Evolutionary conservation across 345 rosid species (phyloP), one percentile per base, ranked within the genome.

Genomic region (Gossypium herbaceum): DNA sequence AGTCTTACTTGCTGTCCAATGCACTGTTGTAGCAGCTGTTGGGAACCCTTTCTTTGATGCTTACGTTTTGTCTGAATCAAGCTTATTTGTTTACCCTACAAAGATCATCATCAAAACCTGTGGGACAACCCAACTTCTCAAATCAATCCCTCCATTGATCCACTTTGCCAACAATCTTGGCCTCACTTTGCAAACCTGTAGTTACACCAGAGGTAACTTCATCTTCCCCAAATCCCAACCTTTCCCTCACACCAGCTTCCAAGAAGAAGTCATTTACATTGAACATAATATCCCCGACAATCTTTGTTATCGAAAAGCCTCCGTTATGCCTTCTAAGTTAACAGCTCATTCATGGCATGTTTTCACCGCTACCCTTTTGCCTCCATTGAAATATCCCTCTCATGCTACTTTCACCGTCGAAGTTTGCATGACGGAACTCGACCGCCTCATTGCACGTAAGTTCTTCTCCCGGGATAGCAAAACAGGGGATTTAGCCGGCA

Each of bases 21-120:
- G 99, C 84, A 93, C 97, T 25, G 93, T 95, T 0, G 98, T 95
- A 25, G 90, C 99, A 8, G 99, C 99, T 11, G 92, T 95, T 0
- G 97, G 92, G 0, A 95, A 95, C 76, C 93, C 73, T 7, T 85
- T 76, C 79, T 87, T 95, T 55, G 99, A 95, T 68, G 91, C 99
- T 71, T 95, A 95, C 78, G 97, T 58, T 58, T 85, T 95, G 80
- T 95, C 99, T 4, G 99, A 95, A 78, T 95, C 99, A 7, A 93
- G 98, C 78, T 85, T 95, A 25, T 95, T 95, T 68, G 93, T 95
- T 4, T 95, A 93, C 81, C 99, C 99, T 51, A 89, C 94, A 34
- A 95, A 90, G 81, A 86, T 95, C 84, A 88, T 95, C 79, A 93
- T 95, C 88, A 95, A 95, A 82, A 95, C 99, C 12, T 95, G 99